Percentiles rank a stretch among this genome's conserved stretches.
These are phyloP conservation scores for Coemansia sp. DNA, from an alignment of 192 early-diverging fungal species.

Conservation along the genomic window DNA sequence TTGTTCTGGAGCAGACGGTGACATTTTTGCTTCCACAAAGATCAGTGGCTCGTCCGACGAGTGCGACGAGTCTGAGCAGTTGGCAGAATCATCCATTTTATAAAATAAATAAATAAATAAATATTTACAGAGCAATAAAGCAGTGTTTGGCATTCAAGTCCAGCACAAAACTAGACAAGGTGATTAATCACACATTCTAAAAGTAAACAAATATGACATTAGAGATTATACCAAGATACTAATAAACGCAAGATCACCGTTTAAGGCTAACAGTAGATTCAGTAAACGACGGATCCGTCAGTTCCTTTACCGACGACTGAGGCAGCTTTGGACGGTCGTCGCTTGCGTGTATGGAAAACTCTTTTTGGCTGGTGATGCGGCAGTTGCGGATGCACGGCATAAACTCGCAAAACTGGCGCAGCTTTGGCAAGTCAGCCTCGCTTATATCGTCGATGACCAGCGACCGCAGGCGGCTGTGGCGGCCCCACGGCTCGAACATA, in stretches of 20 bases:
- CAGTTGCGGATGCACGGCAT: constrained; percentile 53
- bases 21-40: background rate
- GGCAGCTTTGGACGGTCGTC: background rate
- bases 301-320: background rate
- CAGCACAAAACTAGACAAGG: no score
- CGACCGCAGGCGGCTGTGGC: constrained; percentile 41
- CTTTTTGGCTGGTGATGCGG: constrained; percentile 34
- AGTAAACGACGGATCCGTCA: constrained; percentile 2
- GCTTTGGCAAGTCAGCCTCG: constrained; percentile 40
- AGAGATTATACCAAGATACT: background rate
- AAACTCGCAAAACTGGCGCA: constrained; percentile 52
- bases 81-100: background rate
- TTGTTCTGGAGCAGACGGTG: background rate
- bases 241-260: constrained; percentile 2
- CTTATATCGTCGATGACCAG: constrained; percentile 51
- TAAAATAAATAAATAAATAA: background rate
- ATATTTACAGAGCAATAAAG: background rate
- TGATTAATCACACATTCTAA: background rate
- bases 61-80: background rate
- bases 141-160: no score
- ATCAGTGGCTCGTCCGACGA: background rate
- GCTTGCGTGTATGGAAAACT: background rate
- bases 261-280: constrained; percentile 3
- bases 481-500: constrained; percentile 57
- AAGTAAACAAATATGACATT: background rate